Percentiles rank a stretch among this genome's conserved stretches.
Conservation (phyloP, 768 basidiomycete genomes). For the Serendipita sp. region DNA sequence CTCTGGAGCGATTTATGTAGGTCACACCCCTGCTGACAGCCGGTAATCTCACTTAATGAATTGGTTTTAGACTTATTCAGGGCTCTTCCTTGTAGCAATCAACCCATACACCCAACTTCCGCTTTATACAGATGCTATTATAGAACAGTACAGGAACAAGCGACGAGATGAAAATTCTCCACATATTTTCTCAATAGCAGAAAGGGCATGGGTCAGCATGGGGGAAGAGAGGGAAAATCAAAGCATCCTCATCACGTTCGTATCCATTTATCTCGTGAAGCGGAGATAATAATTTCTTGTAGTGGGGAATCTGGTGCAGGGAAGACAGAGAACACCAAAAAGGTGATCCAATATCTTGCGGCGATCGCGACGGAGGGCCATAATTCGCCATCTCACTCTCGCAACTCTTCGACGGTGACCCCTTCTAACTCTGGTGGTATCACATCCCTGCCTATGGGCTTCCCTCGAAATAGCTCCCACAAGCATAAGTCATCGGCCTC, state of each 20-base stretch:
- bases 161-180: constrained; percentile 81
- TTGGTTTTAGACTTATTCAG: constrained; percentile 63
- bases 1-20: constrained; percentile 80
- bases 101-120: constrained; percentile 92
- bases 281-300: background rate
- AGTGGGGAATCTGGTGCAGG: constrained; percentile 98
- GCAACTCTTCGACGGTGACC: constrained; percentile 42
- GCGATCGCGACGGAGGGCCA: constrained; percentile 82
- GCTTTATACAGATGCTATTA: constrained; percentile 73
- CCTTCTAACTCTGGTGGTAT: constrained; percentile 26
- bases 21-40: constrained; percentile 18
- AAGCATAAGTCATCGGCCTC: constrained; percentile 32
- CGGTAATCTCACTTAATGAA: background rate
- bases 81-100: constrained; percentile 93
- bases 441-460: constrained; percentile 38
- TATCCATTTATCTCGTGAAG: constrained; percentile 12
- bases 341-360: constrained; percentile 97
- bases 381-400: constrained; percentile 43
- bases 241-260: constrained; percentile 94
- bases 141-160: constrained; percentile 80
- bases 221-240: constrained; percentile 93
- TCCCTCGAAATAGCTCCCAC: constrained; percentile 50
- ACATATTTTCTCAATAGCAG: constrained; percentile 87
- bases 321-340: constrained; percentile 96
- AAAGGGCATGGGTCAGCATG: constrained; percentile 97